Evolutionary conservation across 2,329 filamentous ascomycete species (phyloP), one percentile per base, ranked within the genome.

Genomic region (Phaeoacremonium minimum): DNA sequence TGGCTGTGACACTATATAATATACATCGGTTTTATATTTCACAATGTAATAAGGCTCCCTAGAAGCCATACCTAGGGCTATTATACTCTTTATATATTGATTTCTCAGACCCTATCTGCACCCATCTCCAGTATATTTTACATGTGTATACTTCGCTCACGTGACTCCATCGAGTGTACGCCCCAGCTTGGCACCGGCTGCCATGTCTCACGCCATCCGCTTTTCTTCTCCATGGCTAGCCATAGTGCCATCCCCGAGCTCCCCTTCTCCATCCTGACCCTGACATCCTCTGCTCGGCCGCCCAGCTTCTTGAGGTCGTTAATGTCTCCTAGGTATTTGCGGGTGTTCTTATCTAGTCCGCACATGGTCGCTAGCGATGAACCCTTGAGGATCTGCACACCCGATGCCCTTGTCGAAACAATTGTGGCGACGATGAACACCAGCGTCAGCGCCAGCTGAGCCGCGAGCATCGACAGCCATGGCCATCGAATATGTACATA

Each of bases 381-480:
- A 12, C 40, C 33, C 38, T 49, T 49, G 35, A 49, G 30, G 8
- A 46, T 36, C 35, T 47, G 43, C 38, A 47, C 32, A 7, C 38
- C 19, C 20, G 34, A 34, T 19, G 18, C 13, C 15, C 32, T 15
- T 7, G 43, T 46, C n/a, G 17, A 17, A 7, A 15, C 14, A 5
- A 44, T 30, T 4, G 41, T 46, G 13, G 40, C 15, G 8, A 12
- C 32, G 7, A 49, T 28, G 18, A 49, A 46, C 17, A 44, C 17
- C 5, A 18, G 16, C 18, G 46, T 40, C 13, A 41, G 34, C 1
- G 29, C 36, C 2, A 47, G 37, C 38, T 49, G 45, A 15, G 37
- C 28, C 1, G 36, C 36, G 7, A 47, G 35, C 35, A 49, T 38
- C 6, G 33, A 35, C 7, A 45, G 38, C 40, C 40, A 49, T 19